Conservation (phyloP, 2,329 filamentous ascomycete genomes). For the Mollisia scopiformis region DNA sequence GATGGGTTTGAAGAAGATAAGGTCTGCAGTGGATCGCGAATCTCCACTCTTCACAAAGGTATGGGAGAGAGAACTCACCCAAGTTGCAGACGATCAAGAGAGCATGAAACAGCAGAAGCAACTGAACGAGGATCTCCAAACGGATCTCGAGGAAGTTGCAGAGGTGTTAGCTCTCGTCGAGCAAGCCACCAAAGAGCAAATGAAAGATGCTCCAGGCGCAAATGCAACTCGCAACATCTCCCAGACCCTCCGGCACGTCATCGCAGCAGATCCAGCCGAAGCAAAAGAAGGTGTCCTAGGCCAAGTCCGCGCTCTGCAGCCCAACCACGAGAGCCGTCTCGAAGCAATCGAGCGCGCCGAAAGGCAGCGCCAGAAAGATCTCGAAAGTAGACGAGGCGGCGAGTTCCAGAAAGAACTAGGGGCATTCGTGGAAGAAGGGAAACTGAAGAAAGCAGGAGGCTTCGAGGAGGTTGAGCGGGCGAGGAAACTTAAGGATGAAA, state of each 20-base stretch:
- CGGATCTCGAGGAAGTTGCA: conserved; percentile 92
- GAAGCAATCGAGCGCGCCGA: conserved; percentile 98
- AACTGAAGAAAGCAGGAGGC: conserved; percentile 93
- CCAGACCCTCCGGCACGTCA: conserved; percentile 56
- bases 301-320: conserved; percentile 89
- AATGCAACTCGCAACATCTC: conserved; percentile 58
- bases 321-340: conserved; percentile 89
- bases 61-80: conserved; percentile 96
- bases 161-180: conserved; percentile 95
- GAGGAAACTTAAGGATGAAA: conserved; percentile 83
- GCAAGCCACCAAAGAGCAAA: conserved; percentile 97
- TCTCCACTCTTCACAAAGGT: conserved; percentile 99
- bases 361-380: conserved; percentile 85
- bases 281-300: conserved; percentile 92
- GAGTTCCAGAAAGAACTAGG: conserved; percentile 82
- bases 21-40: conserved; percentile 88
- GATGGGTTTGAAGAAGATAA: conserved; percentile 90
- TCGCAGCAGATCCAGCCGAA: conserved; percentile 67
- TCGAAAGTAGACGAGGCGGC: conserved; percentile 73
- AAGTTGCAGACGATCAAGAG: conserved; percentile 94
- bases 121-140: conserved; percentile 85
- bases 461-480: conserved; percentile 91
- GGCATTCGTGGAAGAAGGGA: conserved; percentile 84
- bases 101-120: conserved; percentile 97
- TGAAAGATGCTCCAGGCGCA: conserved; percentile 67